A percentile compares a stretch with the other conserved stretches of the same genome.
These are phyloP conservation scores for Crithidia acanthocephali DNA, from an alignment of 208 protist genomes.

Conservation along the genomic window DNA sequence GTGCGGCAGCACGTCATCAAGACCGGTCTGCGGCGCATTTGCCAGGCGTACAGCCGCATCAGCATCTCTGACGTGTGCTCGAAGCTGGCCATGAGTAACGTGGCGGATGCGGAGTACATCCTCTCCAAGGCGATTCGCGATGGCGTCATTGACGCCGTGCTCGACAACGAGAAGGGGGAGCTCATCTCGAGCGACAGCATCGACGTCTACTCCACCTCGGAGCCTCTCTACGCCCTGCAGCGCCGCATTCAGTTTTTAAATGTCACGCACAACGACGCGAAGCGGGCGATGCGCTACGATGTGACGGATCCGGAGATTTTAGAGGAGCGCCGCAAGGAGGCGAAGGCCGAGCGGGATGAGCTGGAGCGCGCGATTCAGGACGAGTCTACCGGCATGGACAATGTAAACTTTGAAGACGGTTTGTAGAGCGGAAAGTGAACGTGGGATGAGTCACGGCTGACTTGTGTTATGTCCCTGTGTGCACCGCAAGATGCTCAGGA, in stretches of 20 bases:
- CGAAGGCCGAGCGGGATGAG: conserved; percentile 63
- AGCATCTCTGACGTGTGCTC: conserved; percentile 95
- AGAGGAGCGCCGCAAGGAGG: conserved; percentile 73
- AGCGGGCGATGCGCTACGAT: conserved; percentile 92
- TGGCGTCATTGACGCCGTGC: conserved; percentile 96
- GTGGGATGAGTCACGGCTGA: background rate
- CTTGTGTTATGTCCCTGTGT: background rate
- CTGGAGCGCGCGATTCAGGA: conserved; percentile 78
- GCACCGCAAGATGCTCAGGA: no score
- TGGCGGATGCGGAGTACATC: conserved; percentile 97
- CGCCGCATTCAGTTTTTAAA: conserved; percentile 96
- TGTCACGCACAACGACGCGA: conserved; percentile 95
- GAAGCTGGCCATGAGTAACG: conserved; percentile 96
- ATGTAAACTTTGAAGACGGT: conserved; percentile 88
- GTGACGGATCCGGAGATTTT: conserved; percentile 81
- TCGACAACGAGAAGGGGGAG: conserved; percentile 94
- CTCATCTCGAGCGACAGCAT: conserved; percentile 94
- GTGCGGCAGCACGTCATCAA: conserved; percentile 98
- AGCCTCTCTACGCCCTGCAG: conserved; percentile 95
- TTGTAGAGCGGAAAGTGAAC: conserved; percentile 36
- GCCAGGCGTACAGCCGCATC: conserved; percentile 97
- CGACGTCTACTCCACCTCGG: conserved; percentile 97
- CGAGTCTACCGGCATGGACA: conserved; percentile 62
- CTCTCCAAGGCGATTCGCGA: conserved; percentile 98
- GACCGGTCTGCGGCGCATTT: conserved; percentile 97